Conservation (phyloP, 2,329 filamentous ascomycete species). For the Cadophora sp. region DNA sequence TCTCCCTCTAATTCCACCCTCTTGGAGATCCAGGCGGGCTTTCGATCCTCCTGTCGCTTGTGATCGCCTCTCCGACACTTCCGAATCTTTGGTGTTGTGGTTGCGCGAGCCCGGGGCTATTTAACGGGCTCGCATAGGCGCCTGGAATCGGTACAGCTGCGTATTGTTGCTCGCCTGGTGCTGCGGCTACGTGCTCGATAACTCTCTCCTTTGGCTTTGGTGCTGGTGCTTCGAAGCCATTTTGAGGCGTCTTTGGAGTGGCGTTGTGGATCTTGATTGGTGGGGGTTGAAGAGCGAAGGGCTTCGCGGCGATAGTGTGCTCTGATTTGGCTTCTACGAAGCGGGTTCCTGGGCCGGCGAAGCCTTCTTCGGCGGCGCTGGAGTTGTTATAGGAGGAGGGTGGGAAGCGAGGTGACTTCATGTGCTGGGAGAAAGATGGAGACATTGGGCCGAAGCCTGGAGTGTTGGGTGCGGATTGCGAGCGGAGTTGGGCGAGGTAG, state of each 20-base stretch:
- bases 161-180: slow-evolving; percentile 84
- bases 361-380: slow-evolving; percentile 59
- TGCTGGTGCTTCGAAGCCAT: slow-evolving; percentile 63
- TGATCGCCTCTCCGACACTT: slow-evolving; percentile 42
- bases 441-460: slow-evolving; percentile 82
- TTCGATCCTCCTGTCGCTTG: slow-evolving; percentile 41
- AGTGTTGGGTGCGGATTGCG: slow-evolving; percentile 93
- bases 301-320: slow-evolving; percentile 60
- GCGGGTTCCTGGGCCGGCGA: slow-evolving; percentile 49
- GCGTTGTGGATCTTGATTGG: slow-evolving; percentile 79
- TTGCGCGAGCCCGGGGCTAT: slow-evolving; percentile 53
- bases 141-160: slow-evolving; percentile 88
- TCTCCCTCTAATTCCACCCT: slow-evolving; percentile 34
- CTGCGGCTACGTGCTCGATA: slow-evolving; percentile 71
- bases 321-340: slow-evolving; percentile 69
- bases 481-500: slow-evolving; percentile 84
- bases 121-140: slow-evolving; percentile 70
- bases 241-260: slow-evolving; percentile 72
- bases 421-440: slow-evolving; percentile 53
- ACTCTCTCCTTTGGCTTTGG: slow-evolving; percentile 44
- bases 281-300: slow-evolving; percentile 89
- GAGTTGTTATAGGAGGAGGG: slow-evolving; percentile 59
- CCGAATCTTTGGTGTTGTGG: slow-evolving; percentile 44
- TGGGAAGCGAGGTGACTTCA: slow-evolving; percentile 62
- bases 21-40: slow-evolving; percentile 43